Evolutionary conservation across 2,329 filamentous ascomycete genomes (phyloP).

Genomic region (Monilinia laxa): DNA sequence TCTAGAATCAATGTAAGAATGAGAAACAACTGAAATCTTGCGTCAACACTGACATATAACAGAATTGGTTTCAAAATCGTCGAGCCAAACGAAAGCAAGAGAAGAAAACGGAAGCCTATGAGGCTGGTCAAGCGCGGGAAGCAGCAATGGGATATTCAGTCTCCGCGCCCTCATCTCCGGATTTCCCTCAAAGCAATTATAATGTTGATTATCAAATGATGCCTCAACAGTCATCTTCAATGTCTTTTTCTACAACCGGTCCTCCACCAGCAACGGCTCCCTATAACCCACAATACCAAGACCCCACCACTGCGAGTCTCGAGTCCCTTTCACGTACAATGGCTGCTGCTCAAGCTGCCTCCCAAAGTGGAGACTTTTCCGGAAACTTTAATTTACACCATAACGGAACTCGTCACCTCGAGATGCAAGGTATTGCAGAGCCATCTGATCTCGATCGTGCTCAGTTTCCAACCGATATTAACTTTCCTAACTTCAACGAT

Average conservation of each 20-base stretch:
- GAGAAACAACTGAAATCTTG: neutral
- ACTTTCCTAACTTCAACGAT: neutral
- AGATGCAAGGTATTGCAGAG: neutral
- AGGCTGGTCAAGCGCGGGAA: constrained; percentile 44
- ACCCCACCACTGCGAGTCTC: constrained; percentile 35
- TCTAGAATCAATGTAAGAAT: constrained; percentile 60
- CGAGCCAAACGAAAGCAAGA: constrained; percentile 56
- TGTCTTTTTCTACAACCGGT: constrained; percentile 26
- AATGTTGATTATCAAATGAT: constrained; percentile 27
- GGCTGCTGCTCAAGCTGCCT: constrained; percentile 30
- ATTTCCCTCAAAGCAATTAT: constrained; percentile 32
- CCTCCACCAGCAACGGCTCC: constrained; percentile 34
- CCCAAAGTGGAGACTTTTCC: constrained; percentile 30
- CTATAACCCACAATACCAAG: constrained; percentile 36
- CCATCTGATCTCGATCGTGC: constrained; percentile 21
- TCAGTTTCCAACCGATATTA: constrained; percentile 27
- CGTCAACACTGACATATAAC: constrained; percentile 12
- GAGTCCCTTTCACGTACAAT: constrained; percentile 38
- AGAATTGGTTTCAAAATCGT: constrained; percentile 71
- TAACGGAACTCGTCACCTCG: neutral
- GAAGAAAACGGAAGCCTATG: constrained; percentile 54
- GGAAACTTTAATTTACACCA: constrained; percentile 22
- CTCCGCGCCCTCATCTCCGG: constrained; percentile 37
- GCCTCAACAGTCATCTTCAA: constrained; percentile 26
- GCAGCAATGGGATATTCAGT: constrained; percentile 30